These are phyloP conservation scores for Ogataea salicorniae DNA, from an alignment of 805 yeast genomes.

Conservation along the genomic window DNA sequence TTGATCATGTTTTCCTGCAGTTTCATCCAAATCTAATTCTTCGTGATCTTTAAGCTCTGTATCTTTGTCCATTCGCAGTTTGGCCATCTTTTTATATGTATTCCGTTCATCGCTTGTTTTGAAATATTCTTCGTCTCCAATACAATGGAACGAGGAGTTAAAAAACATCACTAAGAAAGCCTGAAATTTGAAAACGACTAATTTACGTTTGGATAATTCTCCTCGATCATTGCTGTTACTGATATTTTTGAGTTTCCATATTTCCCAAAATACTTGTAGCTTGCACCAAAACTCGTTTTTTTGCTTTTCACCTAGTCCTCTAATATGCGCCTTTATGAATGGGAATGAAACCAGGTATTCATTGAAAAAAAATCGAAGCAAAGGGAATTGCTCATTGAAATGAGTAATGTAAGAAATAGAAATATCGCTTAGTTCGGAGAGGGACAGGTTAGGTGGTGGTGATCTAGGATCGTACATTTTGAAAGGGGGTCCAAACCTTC, in stretches of 20 bases:
- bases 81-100: constrained; percentile 37
- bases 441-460: constrained; percentile 18
- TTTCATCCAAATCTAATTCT: constrained; percentile 26
- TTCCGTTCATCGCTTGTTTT: constrained; percentile 31
- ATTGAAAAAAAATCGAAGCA: constrained; percentile 60
- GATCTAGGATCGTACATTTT: constrained; percentile 37
- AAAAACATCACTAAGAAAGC: constrained; percentile 61
- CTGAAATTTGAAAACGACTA: constrained; percentile 55
- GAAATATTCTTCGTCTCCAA: constrained; percentile 48
- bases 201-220: constrained; percentile 65
- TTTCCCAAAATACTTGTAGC: constrained; percentile 77
- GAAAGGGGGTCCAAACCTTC: constrained; percentile 78
- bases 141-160: constrained; percentile 68
- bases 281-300: constrained; percentile 63
- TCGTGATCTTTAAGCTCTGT: constrained; percentile 2
- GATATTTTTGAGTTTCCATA: constrained; percentile 66
- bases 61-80: constrained; percentile 17
- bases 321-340: constrained; percentile 50
- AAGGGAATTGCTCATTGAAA: constrained; percentile 49
- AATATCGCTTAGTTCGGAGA: constrained; percentile 14
- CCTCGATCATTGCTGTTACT: constrained; percentile 72
- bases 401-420: constrained; percentile 15
- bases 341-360: constrained; percentile 70
- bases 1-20: constrained; percentile 33
- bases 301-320: constrained; percentile 5